Conservation (phyloP, 1,284 basidiomycete genomes). For the Irpex rosettiformis region DNA sequence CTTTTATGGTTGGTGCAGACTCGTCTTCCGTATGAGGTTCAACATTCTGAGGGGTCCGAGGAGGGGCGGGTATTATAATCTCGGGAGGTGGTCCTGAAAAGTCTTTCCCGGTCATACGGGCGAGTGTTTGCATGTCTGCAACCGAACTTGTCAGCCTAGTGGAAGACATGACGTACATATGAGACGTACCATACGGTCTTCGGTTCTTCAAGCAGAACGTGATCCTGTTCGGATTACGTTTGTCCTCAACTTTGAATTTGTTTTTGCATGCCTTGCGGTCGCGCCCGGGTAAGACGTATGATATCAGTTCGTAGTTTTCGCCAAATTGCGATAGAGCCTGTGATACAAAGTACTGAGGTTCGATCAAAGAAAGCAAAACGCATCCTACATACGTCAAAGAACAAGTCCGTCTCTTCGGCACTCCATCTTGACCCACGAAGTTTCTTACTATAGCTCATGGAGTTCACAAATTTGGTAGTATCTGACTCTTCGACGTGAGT, state of each 20-base stretch:
- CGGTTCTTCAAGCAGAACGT: constrained; percentile 64
- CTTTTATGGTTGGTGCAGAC: not conserved
- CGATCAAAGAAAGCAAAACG: not conserved
- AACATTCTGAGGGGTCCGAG: constrained; percentile 18
- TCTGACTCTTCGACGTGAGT: constrained; percentile 84
- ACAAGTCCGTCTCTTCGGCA: constrained; percentile 80
- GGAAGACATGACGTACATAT: constrained; percentile 18
- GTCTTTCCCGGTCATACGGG: constrained; percentile 76
- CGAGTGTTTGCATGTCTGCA: constrained; percentile 64
- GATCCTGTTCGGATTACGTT: constrained; percentile 67
- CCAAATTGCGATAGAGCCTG: constrained; percentile 86
- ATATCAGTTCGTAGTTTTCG: constrained; percentile 90
- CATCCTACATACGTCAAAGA: constrained; percentile 64
- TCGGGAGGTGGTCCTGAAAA: constrained; percentile 76
- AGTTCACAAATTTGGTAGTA: constrained; percentile 80
- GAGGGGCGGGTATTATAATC: constrained; percentile 51
- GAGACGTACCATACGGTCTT: constrained; percentile 59
- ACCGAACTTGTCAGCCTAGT: constrained; percentile 1
- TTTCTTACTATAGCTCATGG: constrained; percentile 76
- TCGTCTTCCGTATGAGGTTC: not conserved
- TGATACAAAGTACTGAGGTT: not conserved
- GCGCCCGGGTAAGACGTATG: constrained; percentile 80
- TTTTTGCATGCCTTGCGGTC: constrained; percentile 86
- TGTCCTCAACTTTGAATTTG: constrained; percentile 89
- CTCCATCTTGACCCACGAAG: constrained; percentile 80